Evolutionary conservation across 352 stramenopile species (phyloP).

Genomic region (Phytophthora agathidicida): DNA sequence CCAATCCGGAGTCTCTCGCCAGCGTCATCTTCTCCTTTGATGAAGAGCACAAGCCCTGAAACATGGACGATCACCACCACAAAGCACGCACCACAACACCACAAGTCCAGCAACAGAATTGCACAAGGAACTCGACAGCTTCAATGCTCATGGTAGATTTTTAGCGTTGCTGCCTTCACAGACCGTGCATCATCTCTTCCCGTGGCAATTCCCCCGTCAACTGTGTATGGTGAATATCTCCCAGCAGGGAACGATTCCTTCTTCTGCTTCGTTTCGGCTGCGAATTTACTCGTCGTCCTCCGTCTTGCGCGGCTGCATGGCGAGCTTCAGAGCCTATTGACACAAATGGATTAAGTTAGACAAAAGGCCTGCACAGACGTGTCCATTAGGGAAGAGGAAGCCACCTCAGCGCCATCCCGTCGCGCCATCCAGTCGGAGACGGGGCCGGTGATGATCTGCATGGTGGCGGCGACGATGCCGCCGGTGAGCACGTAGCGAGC

Average conservation of each 20-base stretch:
- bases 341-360: constrained; percentile 2
- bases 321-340: constrained; percentile 72
- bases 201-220: too few species aligned
- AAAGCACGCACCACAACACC: not conserved
- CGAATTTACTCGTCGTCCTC: constrained; percentile 56
- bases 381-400: not conserved
- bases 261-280: not conserved
- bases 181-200: not conserved
- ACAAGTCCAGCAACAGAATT: too few species aligned
- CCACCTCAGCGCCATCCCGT: constrained; percentile 66
- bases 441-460: constrained; percentile 68
- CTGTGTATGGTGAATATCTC: constrained; percentile 4
- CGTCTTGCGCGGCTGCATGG: constrained; percentile 57
- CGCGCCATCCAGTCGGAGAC: constrained; percentile 80
- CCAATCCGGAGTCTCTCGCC: constrained; percentile 60
- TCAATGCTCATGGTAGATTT: constrained; percentile 15
- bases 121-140: not conserved
- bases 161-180: constrained; percentile 3
- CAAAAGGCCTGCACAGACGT: not conserved
- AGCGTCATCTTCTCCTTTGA: constrained; percentile 57
- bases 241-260: not conserved
- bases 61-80: not conserved
- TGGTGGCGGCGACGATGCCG: constrained; percentile 70
- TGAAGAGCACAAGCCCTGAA: constrained; percentile 18
- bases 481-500: constrained; percentile 75